phyloP scores from a whole-genome alignment of 1,284 basidiomycete genomes.

The Inonotus hispidus region DNA sequence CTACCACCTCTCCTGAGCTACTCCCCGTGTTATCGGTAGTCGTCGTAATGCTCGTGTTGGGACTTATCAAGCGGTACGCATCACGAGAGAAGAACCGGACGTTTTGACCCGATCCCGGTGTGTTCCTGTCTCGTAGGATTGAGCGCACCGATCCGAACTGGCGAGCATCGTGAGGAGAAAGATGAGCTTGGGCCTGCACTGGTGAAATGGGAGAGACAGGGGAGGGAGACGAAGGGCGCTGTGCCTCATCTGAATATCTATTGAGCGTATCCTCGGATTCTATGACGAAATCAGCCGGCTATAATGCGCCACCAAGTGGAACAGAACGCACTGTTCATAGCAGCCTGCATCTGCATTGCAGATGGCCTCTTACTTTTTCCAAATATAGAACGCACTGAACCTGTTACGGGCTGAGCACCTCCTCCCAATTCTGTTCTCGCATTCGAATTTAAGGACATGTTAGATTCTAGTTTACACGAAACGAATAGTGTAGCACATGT shows the following conservation, averaged over 20 bases:
- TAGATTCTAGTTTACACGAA: slow-evolving; percentile 34
- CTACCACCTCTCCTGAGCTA: slow-evolving; percentile 31
- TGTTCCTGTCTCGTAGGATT: slow-evolving; percentile 62
- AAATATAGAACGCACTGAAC: slow-evolving; percentile 15
- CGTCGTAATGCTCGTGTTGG: slow-evolving; percentile 34
- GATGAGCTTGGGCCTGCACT: slow-evolving; percentile 24
- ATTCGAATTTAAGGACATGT: slow-evolving; percentile 35
- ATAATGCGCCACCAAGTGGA: neutral
- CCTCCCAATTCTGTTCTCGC: slow-evolving; percentile 29
- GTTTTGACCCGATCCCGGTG: slow-evolving; percentile 67
- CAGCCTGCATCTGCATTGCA: slow-evolving; percentile 23
- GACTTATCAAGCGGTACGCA: slow-evolving; percentile 55
- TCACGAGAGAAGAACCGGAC: slow-evolving; percentile 71
- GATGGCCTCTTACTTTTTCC: slow-evolving; percentile 19
- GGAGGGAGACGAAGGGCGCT: slow-evolving; percentile 4
- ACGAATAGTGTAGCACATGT: neutral
- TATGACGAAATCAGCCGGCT: neutral
- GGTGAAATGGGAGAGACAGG: too few relatives aligned
- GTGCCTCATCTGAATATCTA: neutral
- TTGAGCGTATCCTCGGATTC: slow-evolving; percentile 6
- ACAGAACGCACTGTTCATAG: slow-evolving; percentile 10
- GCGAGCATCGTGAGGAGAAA: slow-evolving; percentile 19
- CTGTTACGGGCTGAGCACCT: slow-evolving; percentile 9
- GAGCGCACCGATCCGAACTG: slow-evolving; percentile 48
- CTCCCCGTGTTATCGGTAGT: slow-evolving; percentile 29